Conservation (phyloP, 1,284 basidiomycete species). For the Inonotus obliquus region DNA sequence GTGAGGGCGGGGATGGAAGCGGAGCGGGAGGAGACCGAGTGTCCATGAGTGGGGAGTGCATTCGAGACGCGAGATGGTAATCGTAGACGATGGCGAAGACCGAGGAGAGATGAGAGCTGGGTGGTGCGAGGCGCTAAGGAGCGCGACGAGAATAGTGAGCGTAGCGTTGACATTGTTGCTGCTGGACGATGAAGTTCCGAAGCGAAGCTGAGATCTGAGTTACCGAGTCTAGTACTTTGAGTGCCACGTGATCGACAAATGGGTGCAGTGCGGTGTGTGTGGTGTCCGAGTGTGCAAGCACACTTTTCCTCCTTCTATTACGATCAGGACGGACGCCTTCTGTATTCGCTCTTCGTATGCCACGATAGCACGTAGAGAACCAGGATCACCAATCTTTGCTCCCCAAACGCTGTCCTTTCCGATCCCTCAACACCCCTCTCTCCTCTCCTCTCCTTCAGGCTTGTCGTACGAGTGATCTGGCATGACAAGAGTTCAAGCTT, state of each 20-base stretch:
- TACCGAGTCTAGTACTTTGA: not conserved
- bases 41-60: conserved; percentile 29
- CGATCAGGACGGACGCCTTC: not conserved
- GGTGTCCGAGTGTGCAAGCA: too few relatives aligned
- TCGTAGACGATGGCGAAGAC: conserved; percentile 24
- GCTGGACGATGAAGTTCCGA: not conserved
- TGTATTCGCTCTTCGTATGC: not conserved
- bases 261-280: too few relatives aligned
- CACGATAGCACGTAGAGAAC: not conserved
- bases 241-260: not conserved
- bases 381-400: not conserved
- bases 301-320: not conserved
- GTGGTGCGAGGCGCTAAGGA: conserved; percentile 53
- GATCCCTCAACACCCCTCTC: too few relatives aligned
- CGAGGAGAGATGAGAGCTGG: conserved; percentile 8
- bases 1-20: conserved; percentile 34
- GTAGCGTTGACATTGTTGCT: conserved; percentile 44
- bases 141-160: conserved; percentile 59
- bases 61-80: conserved; percentile 24
- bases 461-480: conserved; percentile 22
- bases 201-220: too few relatives aligned
- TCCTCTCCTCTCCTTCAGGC: too few relatives aligned
- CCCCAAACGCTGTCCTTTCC: too few relatives aligned
- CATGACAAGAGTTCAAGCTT: conserved; percentile 21
- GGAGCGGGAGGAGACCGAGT: conserved; percentile 25